Base-by-base conservation (phyloP, 768 basidiomycete genomes). In the Agaricus bisporus region DNA sequence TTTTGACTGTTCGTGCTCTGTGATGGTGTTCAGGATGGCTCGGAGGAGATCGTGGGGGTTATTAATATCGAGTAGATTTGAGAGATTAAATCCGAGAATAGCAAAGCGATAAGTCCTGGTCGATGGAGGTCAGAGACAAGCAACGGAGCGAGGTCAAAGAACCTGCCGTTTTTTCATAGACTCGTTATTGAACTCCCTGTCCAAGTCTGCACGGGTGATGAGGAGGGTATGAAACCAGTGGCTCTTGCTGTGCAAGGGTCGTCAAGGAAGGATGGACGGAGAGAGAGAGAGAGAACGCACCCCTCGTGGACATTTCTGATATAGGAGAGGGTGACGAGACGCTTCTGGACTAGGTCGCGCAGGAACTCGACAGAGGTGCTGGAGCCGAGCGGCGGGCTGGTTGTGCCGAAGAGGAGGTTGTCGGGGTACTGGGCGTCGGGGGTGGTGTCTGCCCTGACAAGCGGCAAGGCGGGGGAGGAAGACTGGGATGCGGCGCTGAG, bases 181-280 rank as follows among this genome's bases (percentile, higher is more conserved):
- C 6, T 67, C 66, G 63, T 88, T 90, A 60, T 74, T 82, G 66
- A 93, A 94, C 51, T 80, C 80, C 47, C 75, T 80, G 54, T 89
- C 85, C 3, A 94, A 79, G 50, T 92, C 92, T 15, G 72, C 61
- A 45, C 80, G 80, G 51, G 86, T 83, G 61, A 94, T 80, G 63
- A 88, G 77, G 59, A 94, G 83, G 11, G 92, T 94, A 65, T 91
- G 88, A 62, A 90, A 90, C 91, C 91, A 92, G 64, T 91, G 85
- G 58, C 83, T 84, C 51, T 82, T 83, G 49, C 91, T 92, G 58
- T 48, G 26, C 41, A 29, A 41, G 35, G 36, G 48, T 42, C 49
- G 56, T 37, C 50, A 50, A 48, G 49, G 42, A 22, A 53, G 22
- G 54, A 48, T 38, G 49, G 42, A 45, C 26, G 26, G 25, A 26